Base-by-base conservation (phyloP, 2,329 filamentous ascomycete genomes). In the Nakataea oryzae region DNA sequence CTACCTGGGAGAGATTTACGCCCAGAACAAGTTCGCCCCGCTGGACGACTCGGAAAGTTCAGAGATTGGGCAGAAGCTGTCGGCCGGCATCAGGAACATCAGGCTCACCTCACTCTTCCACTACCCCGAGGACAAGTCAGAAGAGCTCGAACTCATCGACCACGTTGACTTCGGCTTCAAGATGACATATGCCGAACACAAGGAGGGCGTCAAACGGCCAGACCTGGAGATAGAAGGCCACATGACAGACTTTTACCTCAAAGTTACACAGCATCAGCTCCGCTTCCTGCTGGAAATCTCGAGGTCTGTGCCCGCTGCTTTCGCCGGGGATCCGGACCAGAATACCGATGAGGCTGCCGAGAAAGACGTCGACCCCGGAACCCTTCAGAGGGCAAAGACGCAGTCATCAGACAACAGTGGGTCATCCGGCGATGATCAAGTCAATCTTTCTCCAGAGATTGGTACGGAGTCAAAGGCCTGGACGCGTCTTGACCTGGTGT, bases 1-100 rank as follows among this genome's bases (percentile, higher is more conserved):
- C 0, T 96, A 97, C 69, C 78, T 99, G 3, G 95, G 95, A 75
- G 96, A 99, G 72, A 97, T 99, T 28, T 99, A 97, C 71, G 93
- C 91, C 0, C 92, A 93, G 74, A 99, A 99, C 73, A 90, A 88
- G 66, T 99, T 99, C 70, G 85, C 88, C 0, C 89, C 90, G 0
- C 77, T 97, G 3, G 89, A 96, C 65, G 91, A 96, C 63, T 86
- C 86, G 0, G 79, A 89, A 67, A 76, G 86, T 32, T 83, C 89
- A 0, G 84, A 88, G 3, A 86, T 90, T 63, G 91, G 91, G 34
- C 99, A 96, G 80, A 92, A 96, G 71, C 83, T 99, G 21, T 89
- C 90, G 2, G 88, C 92, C 24, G 95, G 95, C 27, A 93, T 99
- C 67, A 86, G 93, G 61, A 96, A 99, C 64, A 91, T 97, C 64